These are phyloP conservation scores for Aspergillus melleus DNA, from an alignment of 2,329 filamentous ascomycete genomes.

Conservation along the genomic window DNA sequence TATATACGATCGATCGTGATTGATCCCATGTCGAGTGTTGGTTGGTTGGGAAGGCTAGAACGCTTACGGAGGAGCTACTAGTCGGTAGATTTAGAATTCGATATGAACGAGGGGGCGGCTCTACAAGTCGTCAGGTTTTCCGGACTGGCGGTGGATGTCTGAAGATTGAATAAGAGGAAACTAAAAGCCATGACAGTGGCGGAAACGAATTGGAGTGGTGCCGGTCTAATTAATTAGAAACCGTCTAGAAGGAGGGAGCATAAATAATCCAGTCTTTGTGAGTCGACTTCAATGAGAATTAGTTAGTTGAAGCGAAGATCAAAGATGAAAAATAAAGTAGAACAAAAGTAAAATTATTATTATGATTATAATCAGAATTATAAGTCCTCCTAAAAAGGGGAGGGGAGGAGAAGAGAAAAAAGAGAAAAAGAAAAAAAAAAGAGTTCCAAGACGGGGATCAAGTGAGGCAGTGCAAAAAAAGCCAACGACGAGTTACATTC, in stretches of 20 bases:
- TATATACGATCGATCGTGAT: background rate
- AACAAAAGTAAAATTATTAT: too few relatives aligned
- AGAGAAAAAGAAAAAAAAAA: conserved; percentile 10
- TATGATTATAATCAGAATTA: background rate
- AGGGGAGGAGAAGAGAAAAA: conserved; percentile 10
- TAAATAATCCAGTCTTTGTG: too few relatives aligned
- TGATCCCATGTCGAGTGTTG: too few relatives aligned
- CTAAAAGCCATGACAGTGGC: background rate
- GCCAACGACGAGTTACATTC: conserved; percentile 21
- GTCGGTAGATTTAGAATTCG: too few relatives aligned
- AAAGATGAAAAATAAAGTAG: background rate
- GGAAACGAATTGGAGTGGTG: background rate
- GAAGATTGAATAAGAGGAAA: too few relatives aligned
- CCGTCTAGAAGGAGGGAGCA: background rate
- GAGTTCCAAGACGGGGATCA: conserved; percentile 4
- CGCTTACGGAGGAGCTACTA: too few relatives aligned
- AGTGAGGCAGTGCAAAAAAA: conserved; percentile 34
- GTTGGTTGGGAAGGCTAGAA: too few relatives aligned
- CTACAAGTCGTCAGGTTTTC: too few relatives aligned
- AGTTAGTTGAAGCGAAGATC: background rate
- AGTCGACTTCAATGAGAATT: background rate
- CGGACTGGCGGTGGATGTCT: too few relatives aligned
- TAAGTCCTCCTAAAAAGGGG: conserved; percentile 3
- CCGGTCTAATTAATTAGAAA: background rate
- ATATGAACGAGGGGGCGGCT: too few relatives aligned